Base-by-base conservation (phyloP, 2,329 filamentous ascomycete genomes). In the Westerdykella sp. region DNA sequence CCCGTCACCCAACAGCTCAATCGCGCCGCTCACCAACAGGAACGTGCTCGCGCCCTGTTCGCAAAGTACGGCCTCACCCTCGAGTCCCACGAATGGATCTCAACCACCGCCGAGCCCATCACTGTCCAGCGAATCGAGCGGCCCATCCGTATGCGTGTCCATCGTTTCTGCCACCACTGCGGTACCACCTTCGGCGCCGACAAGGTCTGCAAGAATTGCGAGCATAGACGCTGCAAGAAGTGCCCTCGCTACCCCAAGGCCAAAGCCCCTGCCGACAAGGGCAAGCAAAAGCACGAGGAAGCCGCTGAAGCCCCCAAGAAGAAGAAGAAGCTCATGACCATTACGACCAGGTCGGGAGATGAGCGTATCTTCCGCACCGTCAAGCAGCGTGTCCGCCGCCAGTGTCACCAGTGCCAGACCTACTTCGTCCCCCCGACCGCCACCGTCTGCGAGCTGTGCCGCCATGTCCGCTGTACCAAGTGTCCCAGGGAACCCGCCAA, bases 101-200 rank as follows among this genome's bases (percentile, higher is more conserved):
- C 52, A n/a, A 32, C 56, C 2, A 44, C 57, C 7, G 45, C 57
- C 7, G 51, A 56, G 22, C 50, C 54, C 37, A 56, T 60, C 25
- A 54, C 53, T 36, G 62, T 67, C 9, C 63, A 71, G 44, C 81
- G 84, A 35, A 77, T 86, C 42, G 81, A 87, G 64, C 88, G 86
- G 71, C 78, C 84, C 11, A 85, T 88, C 52, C 81, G 84, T 45
- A 85, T 90, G 78, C 81, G 85, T 42, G 79, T 89, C 41, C 84
- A 86, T 63, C 80, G 83, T 53, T 83, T 78, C 49, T 96, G 90
- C 67, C 90, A 95, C 68, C 76, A 79, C 53, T 96, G 90, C 71
- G 78, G 82, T 45, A 79, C 83, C 12, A 78, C 78, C 18, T 95
- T 91, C 63, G 83, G 84, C 43, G 67, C 77, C 15, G 79, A 83